Evolutionary conservation across 768 basidiomycete genomes (phyloP), one percentile per base, ranked within the genome.

Genomic region (Trametes meyenii): DNA sequence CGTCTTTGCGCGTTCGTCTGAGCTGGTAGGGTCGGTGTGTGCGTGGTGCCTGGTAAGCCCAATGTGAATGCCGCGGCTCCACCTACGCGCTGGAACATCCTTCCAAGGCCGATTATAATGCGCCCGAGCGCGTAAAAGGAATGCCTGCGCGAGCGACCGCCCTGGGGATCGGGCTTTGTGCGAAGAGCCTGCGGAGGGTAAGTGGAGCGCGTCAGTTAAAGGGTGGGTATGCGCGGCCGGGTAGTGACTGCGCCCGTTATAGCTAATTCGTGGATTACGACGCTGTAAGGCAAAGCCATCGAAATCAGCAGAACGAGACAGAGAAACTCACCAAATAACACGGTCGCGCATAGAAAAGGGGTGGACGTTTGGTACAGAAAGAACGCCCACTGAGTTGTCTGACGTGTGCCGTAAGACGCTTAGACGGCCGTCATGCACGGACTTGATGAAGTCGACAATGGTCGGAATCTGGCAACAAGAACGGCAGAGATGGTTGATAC

Each of bases 121-220:
- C 40, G 29, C 24, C 57, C 57, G 57, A 26, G 48, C n/a, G 49
- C 49, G 19, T 29, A 49, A 11, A 40, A 58, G 36, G 57, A 58
- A 58, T 58, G 50, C 50, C 21, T 16, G 57, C 42, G 29, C 17
- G 24, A 17, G 46, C 36, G 24, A 21, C 4, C 13, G 39, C 17
- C 29, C n/a, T 42, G 57, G n/a, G 7, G 26, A 48, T 50, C 57
- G 57, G 57, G 12, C 57, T 50, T 58, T 58, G 57, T 58, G 57
- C 59, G 59, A 38, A n/a, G 50, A 46, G 54, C 33, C 50, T 53
- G 24, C 29, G n/a, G 38, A n/a, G 33, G 44, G 38, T 33, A 45
- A 29, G 59, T 54, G 59, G 59, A 60, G 59, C 45, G 59, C 52
- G 52, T 58, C 52, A 54, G 1, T 48, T 49, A 52, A 16, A 14